Conservation (phyloP, 768 basidiomycete genomes). For the Tubosaeta sp. region DNA sequence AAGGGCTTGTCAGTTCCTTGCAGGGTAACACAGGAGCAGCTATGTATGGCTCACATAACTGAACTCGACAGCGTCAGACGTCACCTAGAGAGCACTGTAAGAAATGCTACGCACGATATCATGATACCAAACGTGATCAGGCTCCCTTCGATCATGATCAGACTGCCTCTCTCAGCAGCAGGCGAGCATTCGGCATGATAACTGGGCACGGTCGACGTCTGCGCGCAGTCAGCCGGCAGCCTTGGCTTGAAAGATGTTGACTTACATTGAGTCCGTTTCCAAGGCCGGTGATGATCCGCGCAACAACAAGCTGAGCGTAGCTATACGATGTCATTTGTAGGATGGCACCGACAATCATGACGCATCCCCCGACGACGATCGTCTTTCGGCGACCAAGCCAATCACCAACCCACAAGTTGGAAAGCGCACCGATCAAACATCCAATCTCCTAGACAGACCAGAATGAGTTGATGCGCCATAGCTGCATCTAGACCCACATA, state of each 20-base stretch:
- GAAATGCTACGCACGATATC: conserved; percentile 44
- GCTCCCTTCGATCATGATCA: conserved; percentile 64
- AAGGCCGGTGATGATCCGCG: conserved; percentile 56
- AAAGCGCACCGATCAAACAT: conserved; percentile 59
- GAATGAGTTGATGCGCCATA: no score
- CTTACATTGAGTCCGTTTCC: conserved; percentile 60
- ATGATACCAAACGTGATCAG: conserved; percentile 62
- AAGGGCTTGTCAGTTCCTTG: conserved; percentile 2
- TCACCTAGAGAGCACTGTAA: neutral
- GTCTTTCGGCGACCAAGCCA: conserved; percentile 53
- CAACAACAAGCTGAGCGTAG: conserved; percentile 60
- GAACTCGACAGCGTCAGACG: neutral
- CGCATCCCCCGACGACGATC: conserved; percentile 52
- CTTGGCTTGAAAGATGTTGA: neutral
- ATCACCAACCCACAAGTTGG: conserved; percentile 60
- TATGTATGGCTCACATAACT: conserved; percentile 26
- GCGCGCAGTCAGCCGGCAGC: neutral
- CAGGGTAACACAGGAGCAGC: no score
- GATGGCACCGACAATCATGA: conserved; percentile 63
- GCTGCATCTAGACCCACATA: no score
- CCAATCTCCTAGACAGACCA: conserved; percentile 65
- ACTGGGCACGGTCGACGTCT: conserved; percentile 63
- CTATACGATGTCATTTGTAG: conserved; percentile 54
- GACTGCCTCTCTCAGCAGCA: conserved; percentile 51
- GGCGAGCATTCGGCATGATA: conserved; percentile 68